Base-by-base conservation (phyloP, 1,284 basidiomycete genomes). In the Cryptococcus maquisensis region DNA sequence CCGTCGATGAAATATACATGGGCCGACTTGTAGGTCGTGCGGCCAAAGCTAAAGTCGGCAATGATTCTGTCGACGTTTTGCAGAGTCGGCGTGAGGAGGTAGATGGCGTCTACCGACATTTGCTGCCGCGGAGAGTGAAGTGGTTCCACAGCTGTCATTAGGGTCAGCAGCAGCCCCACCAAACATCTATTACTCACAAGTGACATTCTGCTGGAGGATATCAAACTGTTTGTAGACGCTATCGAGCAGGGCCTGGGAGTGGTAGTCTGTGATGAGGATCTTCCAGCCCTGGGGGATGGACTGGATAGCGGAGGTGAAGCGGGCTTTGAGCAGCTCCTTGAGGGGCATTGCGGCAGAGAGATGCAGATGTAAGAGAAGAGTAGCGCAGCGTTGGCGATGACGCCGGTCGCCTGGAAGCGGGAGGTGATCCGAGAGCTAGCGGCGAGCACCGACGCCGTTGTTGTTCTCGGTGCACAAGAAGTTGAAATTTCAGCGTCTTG, bases 1-100 rank as follows among this genome's bases (percentile, higher is more conserved):
- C 94, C 87, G 73, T 98, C 96, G 51, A 95, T 81, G 74, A 98
- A 98, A 81, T 96, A 97, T 54, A 98, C 74, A 74, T 98, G 91
- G 0, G 88, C 96, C 0, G 81, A 87, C 24, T 86, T 85, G 72
- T 98, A 98, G 68, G 88, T 89, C 52, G 78, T 75, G 5, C 81
- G 81, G 10, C 62, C 76, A 21, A 32, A 44, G 9, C 82, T 80
- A 69, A 92, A 95, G 76, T 97, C 94, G 28, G 81, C 83, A 65
- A 98, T 87, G 69, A 99, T 82, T 18, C 93, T 84, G 58, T 96
- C 87, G 47, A 98, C 84, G 72, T 98, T 98, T 77, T 92, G 88
- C 3, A 84, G 85, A 1, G 96, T 98, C 13, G 96, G 90, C 81
- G 94, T 95, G 58, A 98, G 80, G 59, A 98, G 79, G 76, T 98